phyloP scores from a whole-genome alignment of 2,329 filamentous ascomycete species.

The Neofusicoccum umdonicola region DNA sequence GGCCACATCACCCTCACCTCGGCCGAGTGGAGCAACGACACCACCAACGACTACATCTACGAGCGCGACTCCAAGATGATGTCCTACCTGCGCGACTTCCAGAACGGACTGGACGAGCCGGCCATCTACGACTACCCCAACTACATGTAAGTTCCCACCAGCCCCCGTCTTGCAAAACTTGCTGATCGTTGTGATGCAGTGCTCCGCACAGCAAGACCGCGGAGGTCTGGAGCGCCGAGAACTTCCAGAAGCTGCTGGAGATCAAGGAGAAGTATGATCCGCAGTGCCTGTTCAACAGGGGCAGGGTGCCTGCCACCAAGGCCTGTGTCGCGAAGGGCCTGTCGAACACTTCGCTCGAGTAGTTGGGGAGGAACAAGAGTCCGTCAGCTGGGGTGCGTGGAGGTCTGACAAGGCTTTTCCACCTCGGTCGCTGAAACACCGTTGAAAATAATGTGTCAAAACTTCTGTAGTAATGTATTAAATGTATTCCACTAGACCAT shows the following conservation, averaged over 20 bases:
- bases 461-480: too few species aligned
- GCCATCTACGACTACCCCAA: conserved; percentile 15
- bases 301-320: neutral
- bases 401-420: too few species aligned
- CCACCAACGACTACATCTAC: conserved; percentile 6
- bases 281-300: conserved; percentile 6
- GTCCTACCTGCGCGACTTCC: conserved; percentile 10
- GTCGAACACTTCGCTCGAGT: conserved; percentile 3
- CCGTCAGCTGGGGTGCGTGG: too few species aligned
- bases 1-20: conserved; percentile 12
- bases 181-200: neutral
- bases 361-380: neutral
- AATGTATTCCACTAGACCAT: too few species aligned
- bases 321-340: conserved; percentile 6
- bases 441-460: too few species aligned
- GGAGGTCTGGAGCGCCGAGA: conserved; percentile 6
- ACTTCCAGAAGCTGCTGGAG: neutral
- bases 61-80: conserved; percentile 5
- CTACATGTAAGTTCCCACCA: neutral
- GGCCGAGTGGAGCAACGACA: conserved; percentile 13
- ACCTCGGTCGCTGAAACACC: too few species aligned
- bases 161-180: neutral
- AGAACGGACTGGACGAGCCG: neutral
- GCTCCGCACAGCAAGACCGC: conserved; percentile 9
- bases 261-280: conserved; percentile 16